Base-by-base conservation (phyloP, 2,329 filamentous ascomycete genomes). In the Neofusicoccum sp. region DNA sequence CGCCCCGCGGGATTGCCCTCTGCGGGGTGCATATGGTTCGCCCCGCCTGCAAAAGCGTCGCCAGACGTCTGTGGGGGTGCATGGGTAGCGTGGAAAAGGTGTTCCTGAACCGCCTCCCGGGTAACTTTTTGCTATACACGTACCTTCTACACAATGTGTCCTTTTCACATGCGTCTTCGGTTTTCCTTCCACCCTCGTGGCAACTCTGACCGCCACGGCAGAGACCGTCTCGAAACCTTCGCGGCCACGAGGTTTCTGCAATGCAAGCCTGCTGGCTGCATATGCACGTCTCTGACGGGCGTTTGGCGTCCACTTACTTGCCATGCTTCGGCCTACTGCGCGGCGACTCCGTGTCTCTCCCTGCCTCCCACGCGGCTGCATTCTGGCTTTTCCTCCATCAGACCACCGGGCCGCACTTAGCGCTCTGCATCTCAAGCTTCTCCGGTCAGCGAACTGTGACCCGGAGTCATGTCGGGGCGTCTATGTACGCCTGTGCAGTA, bases 171-270 rank as follows among this genome's bases (percentile, higher is more conserved):
- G 48, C 24, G 36, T 26, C n/a, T 6, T 28, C 51, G 51, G 51
- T 24, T 38, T 56, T 56, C 43, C n/a, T 56, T 26, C 51, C 51
- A 31, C 20, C 43, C 38, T 56, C 38, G 51, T 12, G 36, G 36
- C 26, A 6, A 16, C 7, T 6, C 28, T 56, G 51, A 44, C 51
- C 51, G 51, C 51, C 51, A 56, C 16, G 8, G 43, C 30, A 38
- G n/a, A 33, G 33, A n/a, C 31, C 36, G 24, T n/a, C 16, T 4
- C 14, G 36, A 43, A 56, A 28, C 20, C 33, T 20, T 16, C 34
- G 3, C 2, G 28, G 51, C 51, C 51, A 56, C 51, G 38, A 56
- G 38, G 38, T 28, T 12, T 20, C 24, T 14, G 43, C 36, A 38
- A 36, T 53, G 26, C 33, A 38, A 20, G 49, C 49, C 28, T 31